Base-by-base conservation (phyloP, 805 yeast species). In the Ogataea pini region DNA sequence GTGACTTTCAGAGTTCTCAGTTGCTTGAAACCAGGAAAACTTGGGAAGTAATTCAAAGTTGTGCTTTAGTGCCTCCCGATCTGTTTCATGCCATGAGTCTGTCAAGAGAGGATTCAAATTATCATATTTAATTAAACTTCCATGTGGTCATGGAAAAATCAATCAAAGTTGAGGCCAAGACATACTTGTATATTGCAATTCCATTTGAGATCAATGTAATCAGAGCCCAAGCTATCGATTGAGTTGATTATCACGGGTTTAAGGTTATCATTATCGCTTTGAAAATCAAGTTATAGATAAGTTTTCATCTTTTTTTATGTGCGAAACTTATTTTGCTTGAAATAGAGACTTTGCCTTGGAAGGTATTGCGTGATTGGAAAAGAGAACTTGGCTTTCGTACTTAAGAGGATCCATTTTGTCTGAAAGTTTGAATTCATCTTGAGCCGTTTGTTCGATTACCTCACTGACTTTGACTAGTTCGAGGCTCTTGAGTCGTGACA, bases 141-240 rank as follows among this genome's bases (percentile, higher is more conserved):
- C 19, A 59, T 8, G 29, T 58, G 54, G 14, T 43, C 33, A 3
- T n/a, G 31, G 6, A 36, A 25, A 13, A 52, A 20, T 14, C 39
- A 38, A 6, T 43, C 44, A 33, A 50, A 54, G 10, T 44, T 22
- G 10, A 28, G 16, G 5, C 38, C 43, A 9, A 42, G 18, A 25
- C 39, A 44, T 10, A 22, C 8, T 28, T 55, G 50, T 39, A 45
- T 55, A 29, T 37, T 46, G 12, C 13, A 14, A 36, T 54, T 56
- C 61, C 60, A 59, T 42, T 56, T 48, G 3, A 61, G 14, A 25
- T 51, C 51, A n/a, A 56, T 39, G 47, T 62, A 61, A 7, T 59
- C 29, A 2, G 41, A 49, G 6, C 47, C 36, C 12, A 61, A 46
- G 25, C 39, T 25, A 12, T 53, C 37, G 4, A 60, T 46, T 12